Conservation (phyloP, 2,329 filamentous ascomycete species). For the Pseudopyrenochaeta lycopersici region DNA sequence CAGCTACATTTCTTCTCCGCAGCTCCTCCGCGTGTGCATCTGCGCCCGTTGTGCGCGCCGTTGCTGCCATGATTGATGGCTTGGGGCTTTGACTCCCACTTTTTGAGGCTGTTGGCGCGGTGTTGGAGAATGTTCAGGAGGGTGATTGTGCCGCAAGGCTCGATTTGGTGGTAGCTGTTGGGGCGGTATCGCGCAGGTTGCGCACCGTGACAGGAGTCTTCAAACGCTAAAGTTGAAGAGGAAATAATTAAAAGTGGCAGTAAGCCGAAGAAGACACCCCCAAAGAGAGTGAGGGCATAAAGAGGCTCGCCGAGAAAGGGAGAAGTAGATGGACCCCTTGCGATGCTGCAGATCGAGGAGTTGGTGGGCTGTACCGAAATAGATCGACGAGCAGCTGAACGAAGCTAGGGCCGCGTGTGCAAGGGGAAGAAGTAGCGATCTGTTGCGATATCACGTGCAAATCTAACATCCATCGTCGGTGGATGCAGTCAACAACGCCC, state of each 20-base stretch:
- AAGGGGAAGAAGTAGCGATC: conserved; percentile 23
- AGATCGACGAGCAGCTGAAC: conserved; percentile 32
- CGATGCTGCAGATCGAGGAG: conserved; percentile 28
- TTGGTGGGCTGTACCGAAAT: conserved; percentile 36
- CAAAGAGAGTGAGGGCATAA: conserved; percentile 17
- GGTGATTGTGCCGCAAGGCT: conserved; percentile 23
- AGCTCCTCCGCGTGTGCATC: conserved; percentile 55
- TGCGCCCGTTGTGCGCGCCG: conserved; percentile 50
- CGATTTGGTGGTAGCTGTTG: conserved; percentile 20
- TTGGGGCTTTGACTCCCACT: neutral
- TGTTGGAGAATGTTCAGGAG: conserved; percentile 7
- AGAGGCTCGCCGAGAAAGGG: conserved; percentile 20
- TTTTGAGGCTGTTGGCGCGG: conserved; percentile 1
- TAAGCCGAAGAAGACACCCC: conserved; percentile 18
- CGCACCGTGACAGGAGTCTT: neutral
- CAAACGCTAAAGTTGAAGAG: neutral
- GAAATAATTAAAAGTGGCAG: conserved; percentile 21
- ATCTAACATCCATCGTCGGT: neutral
- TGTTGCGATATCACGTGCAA: conserved; percentile 20
- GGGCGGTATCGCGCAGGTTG: conserved; percentile 20
- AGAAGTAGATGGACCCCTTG: conserved; percentile 29
- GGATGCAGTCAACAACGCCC: neutral
- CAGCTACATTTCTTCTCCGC: conserved; percentile 56
- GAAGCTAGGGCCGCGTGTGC: conserved; percentile 20
- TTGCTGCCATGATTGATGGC: conserved; percentile 36